These are phyloP conservation scores for Coemansia sp. DNA, from an alignment of 192 early-diverging fungal species.

Conservation along the genomic window DNA sequence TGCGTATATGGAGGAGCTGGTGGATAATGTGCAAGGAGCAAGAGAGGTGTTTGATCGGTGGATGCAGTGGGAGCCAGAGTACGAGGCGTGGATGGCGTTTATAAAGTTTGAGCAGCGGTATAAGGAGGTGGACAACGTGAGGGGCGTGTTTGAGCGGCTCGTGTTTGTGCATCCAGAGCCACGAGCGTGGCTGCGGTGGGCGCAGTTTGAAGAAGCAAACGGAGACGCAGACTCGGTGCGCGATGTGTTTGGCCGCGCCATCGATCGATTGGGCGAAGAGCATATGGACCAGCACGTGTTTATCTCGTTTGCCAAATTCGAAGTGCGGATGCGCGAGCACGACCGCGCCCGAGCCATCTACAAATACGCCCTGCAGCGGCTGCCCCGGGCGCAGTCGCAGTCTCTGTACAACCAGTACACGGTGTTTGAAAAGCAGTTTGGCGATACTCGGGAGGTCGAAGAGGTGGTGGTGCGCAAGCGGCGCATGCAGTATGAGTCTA, in stretches of 20 bases:
- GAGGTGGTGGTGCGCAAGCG: slow-evolving; percentile 86
- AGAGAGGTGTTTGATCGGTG: slow-evolving; percentile 96
- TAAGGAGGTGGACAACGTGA: slow-evolving; percentile 76
- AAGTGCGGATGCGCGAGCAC: slow-evolving; percentile 81
- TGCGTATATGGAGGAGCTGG: slow-evolving; percentile 95
- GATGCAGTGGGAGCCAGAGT: slow-evolving; percentile 98
- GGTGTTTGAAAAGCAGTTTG: slow-evolving; percentile 96
- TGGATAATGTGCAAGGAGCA: slow-evolving; percentile 85
- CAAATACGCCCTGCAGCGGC: slow-evolving; percentile 87
- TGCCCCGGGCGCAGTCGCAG: slow-evolving; percentile 80
- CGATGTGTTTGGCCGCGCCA: slow-evolving; percentile 84
- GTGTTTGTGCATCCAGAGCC: slow-evolving; percentile 88
- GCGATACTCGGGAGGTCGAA: slow-evolving; percentile 85
- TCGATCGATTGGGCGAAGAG: slow-evolving; percentile 85
- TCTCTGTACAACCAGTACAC: slow-evolving; percentile 92
- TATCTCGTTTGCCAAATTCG: slow-evolving; percentile 96
- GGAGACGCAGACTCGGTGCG: slow-evolving; percentile 68
- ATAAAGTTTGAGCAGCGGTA: slow-evolving; percentile 93
- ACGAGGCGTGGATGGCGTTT: slow-evolving; percentile 91
- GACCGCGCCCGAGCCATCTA: slow-evolving; percentile 95
- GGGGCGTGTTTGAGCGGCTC: slow-evolving; percentile 80
- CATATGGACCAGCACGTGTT: slow-evolving; percentile 92
- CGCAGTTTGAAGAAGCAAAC: slow-evolving; percentile 89
- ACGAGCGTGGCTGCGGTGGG: slow-evolving; percentile 95
- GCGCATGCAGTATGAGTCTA: slow-evolving; percentile 85